Evolutionary conservation across 2,329 filamentous ascomycete species (phyloP).

Genomic region (Trichoderma sp.): DNA sequence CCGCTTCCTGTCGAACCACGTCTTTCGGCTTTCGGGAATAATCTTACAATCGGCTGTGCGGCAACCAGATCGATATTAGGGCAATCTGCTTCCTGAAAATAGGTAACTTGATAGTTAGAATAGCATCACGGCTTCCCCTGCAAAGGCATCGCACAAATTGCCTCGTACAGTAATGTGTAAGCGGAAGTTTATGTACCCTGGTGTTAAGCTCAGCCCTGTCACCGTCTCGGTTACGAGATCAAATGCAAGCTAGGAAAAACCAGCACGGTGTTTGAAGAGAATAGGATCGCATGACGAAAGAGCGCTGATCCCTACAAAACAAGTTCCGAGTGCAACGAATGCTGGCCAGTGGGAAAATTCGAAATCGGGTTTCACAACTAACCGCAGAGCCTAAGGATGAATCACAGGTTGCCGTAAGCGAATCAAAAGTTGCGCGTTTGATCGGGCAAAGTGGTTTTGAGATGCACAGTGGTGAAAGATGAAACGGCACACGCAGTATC

Average conservation of each 20-base stretch:
- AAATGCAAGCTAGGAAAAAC: too few relatives aligned
- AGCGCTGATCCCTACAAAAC: not conserved
- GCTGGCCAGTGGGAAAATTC: not conserved
- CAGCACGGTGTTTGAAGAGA: not conserved
- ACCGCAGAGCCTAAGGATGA: not conserved
- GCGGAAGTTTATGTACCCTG: not conserved
- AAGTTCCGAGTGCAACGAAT: not conserved
- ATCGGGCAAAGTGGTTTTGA: not conserved
- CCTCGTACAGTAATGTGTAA: not conserved
- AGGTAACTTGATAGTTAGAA: not conserved
- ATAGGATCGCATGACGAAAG: not conserved
- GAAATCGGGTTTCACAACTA: not conserved
- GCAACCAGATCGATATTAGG: not conserved
- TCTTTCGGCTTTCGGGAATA: not conserved
- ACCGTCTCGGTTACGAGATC: not conserved
- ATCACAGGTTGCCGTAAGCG: not conserved
- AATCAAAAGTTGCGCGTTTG: not conserved
- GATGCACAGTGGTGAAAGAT: not conserved
- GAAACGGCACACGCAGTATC: constrained; percentile 3
- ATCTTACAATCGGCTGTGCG: not conserved
- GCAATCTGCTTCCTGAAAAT: not conserved
- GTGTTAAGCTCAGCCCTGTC: not conserved
- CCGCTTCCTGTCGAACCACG: not conserved
- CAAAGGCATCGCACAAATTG: not conserved
- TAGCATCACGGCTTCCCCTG: not conserved